Evolutionary conservation across 345 rosid species (phyloP), one percentile per base, ranked within the genome.

Genomic region (Toxicodendron radicans): DNA sequence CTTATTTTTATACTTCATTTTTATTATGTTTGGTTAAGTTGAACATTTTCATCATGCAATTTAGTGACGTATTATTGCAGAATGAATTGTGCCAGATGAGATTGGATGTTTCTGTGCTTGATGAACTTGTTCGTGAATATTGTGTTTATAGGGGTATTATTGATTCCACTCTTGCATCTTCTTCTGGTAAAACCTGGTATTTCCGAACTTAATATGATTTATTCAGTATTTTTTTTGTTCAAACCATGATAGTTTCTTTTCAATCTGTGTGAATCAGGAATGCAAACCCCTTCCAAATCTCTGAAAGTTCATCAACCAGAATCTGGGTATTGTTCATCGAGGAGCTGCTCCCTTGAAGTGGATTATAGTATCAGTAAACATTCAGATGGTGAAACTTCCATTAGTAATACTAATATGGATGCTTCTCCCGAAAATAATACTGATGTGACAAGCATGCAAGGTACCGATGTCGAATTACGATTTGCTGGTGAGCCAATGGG

Each of bases 41-140:
- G 60, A 62, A 27, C 66, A 49, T 21, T 16, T 46, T 77, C 49
- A 27, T 17, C 71, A 17, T 76, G 38, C 32, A 23, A 23, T 1
- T 76, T 60, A 73, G 68, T 72, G 20, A 63, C 67, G 17, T 33
- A 21, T 27, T 65, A 75, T 73, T 82, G 85, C 95, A 95, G 99
- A 95, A 95, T 86, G 99, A 95, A 79, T 75, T 95, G 72, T 95
- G 95, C 78, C 89, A 94, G 82, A 95, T 87, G 92, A 91, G 85
- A 66, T 78, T 92, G 76, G 87, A 92, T 80, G 84, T 88, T 74
- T 79, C 92, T 14, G 76, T 85, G 81, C 94, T 92, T 58, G 99
- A 95, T 74, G 94, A 87, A 78, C 93, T 92, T 73, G 93, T 95
- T 33, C 88, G 73, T 16, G 98, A 95, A 83, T 95, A 95, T 75